Evolutionary conservation across 163 green algal species (phyloP).

Genomic region (Trebouxiophyceae sp.): DNA sequence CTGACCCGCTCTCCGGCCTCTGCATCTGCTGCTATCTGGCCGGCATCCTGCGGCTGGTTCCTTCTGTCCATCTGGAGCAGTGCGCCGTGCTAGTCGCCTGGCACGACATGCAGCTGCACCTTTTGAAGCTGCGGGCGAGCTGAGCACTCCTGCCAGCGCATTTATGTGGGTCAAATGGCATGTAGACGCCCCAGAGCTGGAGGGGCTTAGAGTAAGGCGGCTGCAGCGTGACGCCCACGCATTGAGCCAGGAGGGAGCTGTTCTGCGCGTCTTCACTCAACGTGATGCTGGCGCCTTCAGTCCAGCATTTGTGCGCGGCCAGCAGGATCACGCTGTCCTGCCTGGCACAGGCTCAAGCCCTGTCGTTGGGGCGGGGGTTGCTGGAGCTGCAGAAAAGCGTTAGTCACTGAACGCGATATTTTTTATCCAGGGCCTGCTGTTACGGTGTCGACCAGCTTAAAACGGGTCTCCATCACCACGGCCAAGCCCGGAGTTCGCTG

Average conservation of each 20-base stretch:
- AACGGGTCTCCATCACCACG: not conserved
- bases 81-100: not conserved
- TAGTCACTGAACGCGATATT: not conserved
- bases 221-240: not conserved
- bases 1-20: no score
- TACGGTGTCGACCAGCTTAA: not conserved
- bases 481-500: not conserved
- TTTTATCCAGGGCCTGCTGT: not conserved
- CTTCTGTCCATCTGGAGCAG: not conserved
- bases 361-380: not conserved
- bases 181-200: not conserved
- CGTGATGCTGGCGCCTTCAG: not conserved
- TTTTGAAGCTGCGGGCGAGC: no score
- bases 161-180: not conserved
- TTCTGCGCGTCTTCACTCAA: not conserved
- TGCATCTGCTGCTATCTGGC: not conserved
- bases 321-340: not conserved
- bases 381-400: not conserved
- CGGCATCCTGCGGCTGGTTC: not conserved
- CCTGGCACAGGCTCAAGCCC: no score
- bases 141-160: not conserved
- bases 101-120: not conserved
- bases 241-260: not conserved
- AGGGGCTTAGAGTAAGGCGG: not conserved
- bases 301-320: not conserved